A percentile compares a stretch with the other conserved stretches of the same genome.
phyloP scores from a whole-genome alignment of 768 basidiomycete species.

The Neoboletus magnificus region DNA sequence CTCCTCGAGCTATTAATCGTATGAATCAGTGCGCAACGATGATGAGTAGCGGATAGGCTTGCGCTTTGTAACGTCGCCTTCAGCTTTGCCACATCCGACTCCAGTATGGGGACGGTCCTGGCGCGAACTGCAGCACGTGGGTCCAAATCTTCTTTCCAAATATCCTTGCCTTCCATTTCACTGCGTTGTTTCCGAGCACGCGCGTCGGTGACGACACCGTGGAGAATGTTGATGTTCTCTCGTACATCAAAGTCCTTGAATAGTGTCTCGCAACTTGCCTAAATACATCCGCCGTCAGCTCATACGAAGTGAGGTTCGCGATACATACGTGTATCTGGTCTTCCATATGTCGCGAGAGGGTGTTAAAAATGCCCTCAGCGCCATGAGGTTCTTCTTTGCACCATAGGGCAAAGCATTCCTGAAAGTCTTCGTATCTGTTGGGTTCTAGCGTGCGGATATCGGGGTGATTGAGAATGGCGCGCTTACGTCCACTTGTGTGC shows the following conservation, averaged over 20 bases:
- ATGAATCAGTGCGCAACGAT: neutral
- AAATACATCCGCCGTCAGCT: neutral
- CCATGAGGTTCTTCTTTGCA: slow-evolving; percentile 65
- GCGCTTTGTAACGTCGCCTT: slow-evolving; percentile 37
- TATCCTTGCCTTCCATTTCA: slow-evolving; percentile 44
- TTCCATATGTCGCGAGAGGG: slow-evolving; percentile 70
- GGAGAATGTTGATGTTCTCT: slow-evolving; percentile 68
- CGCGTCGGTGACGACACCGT: slow-evolving; percentile 67
- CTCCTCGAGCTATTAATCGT: slow-evolving; percentile 47
- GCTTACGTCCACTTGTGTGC: slow-evolving; percentile 56
- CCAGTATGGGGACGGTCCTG: slow-evolving; percentile 58
- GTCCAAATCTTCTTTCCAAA: slow-evolving; percentile 63
- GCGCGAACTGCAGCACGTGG: slow-evolving; percentile 63
- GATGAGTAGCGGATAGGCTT: slow-evolving; percentile 2
- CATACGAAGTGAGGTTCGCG: neutral
- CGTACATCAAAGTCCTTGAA: slow-evolving; percentile 65
- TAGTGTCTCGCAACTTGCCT: slow-evolving; percentile 69
- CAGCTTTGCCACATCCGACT: slow-evolving; percentile 39
- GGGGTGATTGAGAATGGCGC: neutral
- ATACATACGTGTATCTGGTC: slow-evolving; percentile 45
- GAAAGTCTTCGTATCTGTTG: slow-evolving; percentile 47
- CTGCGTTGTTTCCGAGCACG: slow-evolving; percentile 48
- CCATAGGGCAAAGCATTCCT: slow-evolving; percentile 64
- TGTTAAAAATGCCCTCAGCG: slow-evolving; percentile 57
- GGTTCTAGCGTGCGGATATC: neutral